phyloP scores from a whole-genome alignment of 1,284 basidiomycete genomes.

The Pseudozyma tsukubaensis region DNA sequence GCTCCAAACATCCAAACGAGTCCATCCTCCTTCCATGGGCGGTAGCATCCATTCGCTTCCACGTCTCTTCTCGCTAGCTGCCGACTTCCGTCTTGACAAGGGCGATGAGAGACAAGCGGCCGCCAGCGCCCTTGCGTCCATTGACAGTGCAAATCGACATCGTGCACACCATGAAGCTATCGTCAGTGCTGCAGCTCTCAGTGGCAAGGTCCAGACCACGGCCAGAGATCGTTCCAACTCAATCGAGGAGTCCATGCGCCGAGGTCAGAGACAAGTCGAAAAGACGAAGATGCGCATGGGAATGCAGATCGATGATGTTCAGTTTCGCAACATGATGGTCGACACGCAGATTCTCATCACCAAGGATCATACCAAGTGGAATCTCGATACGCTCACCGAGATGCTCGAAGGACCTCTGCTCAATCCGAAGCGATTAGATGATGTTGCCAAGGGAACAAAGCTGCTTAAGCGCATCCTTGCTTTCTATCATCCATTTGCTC shows the following conservation, averaged over 20 bases:
- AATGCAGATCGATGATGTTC: constrained; percentile 74
- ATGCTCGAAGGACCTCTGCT: constrained; percentile 91
- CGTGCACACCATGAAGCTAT: constrained; percentile 48
- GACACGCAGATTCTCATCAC: constrained; percentile 79
- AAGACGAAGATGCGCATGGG: constrained; percentile 87
- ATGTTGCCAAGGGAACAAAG: constrained; percentile 88
- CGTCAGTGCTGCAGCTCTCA: constrained; percentile 34
- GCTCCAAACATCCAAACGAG: constrained; percentile 85
- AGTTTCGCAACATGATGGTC: constrained; percentile 65
- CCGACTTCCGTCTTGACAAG: constrained; percentile 73
- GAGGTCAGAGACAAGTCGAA: constrained; percentile 78
- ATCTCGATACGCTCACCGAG: constrained; percentile 86
- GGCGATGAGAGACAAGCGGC: constrained; percentile 78
- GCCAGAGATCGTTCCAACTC: constrained; percentile 78
- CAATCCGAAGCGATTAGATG: constrained; percentile 92
- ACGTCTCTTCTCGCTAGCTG: constrained; percentile 83
- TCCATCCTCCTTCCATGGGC: constrained; percentile 85
- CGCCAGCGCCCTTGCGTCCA: constrained; percentile 83
- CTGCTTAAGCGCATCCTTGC: constrained; percentile 87
- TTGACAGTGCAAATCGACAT: constrained; percentile 84
- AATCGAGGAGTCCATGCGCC: constrained; percentile 83
- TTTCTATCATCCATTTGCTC: constrained; percentile 90
- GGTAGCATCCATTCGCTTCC: constrained; percentile 87
- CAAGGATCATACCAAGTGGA: constrained; percentile 93
- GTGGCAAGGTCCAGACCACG: constrained; percentile 23